phyloP scores from a whole-genome alignment of 2,329 filamentous ascomycete species.

The Claviceps humidiphila region DNA sequence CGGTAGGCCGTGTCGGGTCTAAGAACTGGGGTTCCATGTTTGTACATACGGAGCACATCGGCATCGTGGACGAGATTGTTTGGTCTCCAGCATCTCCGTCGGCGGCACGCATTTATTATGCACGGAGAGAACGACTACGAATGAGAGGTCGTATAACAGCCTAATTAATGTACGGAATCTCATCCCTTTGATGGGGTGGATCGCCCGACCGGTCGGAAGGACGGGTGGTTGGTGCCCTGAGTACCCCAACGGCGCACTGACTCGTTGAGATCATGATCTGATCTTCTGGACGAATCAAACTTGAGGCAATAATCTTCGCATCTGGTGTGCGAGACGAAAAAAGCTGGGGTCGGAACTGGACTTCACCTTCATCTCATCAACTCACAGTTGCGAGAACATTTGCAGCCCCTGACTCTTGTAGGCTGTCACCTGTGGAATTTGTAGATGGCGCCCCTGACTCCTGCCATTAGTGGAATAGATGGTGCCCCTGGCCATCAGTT shows the following conservation, averaged over 20 bases:
- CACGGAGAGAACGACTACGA: not conserved
- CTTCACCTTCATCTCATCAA: no score
- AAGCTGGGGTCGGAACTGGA: not conserved
- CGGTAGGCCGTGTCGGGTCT: not conserved
- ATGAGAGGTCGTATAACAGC: not conserved
- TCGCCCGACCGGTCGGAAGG: not conserved
- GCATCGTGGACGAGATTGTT: not conserved
- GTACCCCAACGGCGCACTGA: not conserved
- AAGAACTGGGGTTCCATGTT: not conserved
- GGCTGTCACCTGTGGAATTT: not conserved
- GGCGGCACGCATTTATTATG: not conserved
- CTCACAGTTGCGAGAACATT: no score
- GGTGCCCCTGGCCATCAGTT: not conserved
- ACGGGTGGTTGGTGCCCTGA: not conserved
- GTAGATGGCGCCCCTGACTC: not conserved
- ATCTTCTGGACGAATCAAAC: not conserved
- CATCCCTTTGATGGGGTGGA: not conserved
- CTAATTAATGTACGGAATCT: not conserved
- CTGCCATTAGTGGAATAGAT: not conserved
- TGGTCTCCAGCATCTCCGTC: not conserved
- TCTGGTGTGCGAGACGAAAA: not conserved
- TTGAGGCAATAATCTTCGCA: not conserved
- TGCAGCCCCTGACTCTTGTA: no score
- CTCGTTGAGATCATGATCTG: conserved; percentile 1
- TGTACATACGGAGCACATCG: no score